Conservation (phyloP, 2,329 filamentous ascomycete species). For the Exserohilum rostratum region DNA sequence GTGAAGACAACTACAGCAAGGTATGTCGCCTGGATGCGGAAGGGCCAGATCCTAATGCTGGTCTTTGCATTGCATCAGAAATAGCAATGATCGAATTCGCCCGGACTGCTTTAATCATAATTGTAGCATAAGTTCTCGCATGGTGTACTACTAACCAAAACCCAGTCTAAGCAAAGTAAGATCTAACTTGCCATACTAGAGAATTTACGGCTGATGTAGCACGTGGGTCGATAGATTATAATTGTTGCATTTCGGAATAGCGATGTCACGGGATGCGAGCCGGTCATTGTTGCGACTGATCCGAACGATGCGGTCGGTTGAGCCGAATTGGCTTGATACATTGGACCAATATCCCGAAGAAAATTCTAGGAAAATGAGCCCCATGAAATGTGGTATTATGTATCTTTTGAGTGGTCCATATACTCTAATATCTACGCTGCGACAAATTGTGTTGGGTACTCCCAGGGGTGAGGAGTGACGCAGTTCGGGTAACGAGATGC, state of each 20-base stretch:
- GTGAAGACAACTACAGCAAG: conserved; percentile 33
- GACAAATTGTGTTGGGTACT: conserved; percentile 15
- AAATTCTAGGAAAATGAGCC: conserved; percentile 34
- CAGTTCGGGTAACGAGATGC: conserved; percentile 23
- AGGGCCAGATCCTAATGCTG: conserved; percentile 34
- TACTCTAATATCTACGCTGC: conserved; percentile 25
- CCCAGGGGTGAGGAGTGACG: conserved; percentile 18
- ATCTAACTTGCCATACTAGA: conserved; percentile 23
- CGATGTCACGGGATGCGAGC: conserved; percentile 38
- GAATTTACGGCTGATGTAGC: conserved; percentile 16
- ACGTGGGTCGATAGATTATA: conserved; percentile 23
- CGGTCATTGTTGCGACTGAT: conserved; percentile 26
- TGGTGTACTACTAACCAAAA: conserved; percentile 34
- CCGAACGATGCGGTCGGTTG: conserved; percentile 21
- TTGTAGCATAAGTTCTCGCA: conserved; percentile 33
- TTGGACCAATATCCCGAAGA: conserved; percentile 31
- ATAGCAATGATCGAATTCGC: conserved; percentile 39
- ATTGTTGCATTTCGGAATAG: conserved; percentile 31
- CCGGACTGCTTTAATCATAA: conserved; percentile 27
- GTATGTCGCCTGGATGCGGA: conserved; percentile 23
- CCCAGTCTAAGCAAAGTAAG: conserved; percentile 35
- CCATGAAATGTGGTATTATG: conserved; percentile 28
- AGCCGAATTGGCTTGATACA: conserved; percentile 26
- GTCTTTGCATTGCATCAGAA: conserved; percentile 34
- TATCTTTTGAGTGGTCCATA: conserved; percentile 26